Evolutionary conservation across 768 basidiomycete species (phyloP).

Genomic region (Pisolithus marmoratus): DNA sequence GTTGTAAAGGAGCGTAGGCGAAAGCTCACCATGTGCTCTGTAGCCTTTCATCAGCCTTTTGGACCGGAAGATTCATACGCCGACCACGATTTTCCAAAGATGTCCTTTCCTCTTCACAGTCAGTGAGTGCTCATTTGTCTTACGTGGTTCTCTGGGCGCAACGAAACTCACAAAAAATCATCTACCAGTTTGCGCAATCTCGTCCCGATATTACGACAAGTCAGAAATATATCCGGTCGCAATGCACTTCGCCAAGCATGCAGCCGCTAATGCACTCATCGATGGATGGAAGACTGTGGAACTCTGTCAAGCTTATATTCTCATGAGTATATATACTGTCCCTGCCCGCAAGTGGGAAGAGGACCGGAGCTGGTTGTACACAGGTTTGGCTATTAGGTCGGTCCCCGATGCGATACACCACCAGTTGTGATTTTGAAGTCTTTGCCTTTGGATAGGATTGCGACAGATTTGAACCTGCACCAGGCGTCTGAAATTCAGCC

Average conservation of each 20-base stretch:
- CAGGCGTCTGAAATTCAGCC: slow-evolving; percentile 55
- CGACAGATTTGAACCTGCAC: slow-evolving; percentile 85
- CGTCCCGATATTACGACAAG: slow-evolving; percentile 73
- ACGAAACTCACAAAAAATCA: not conserved
- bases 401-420: not conserved
- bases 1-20: not conserved
- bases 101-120: slow-evolving; percentile 92
- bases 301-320: slow-evolving; percentile 84
- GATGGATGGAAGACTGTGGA: slow-evolving; percentile 85
- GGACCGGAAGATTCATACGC: slow-evolving; percentile 77
- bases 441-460: slow-evolving; percentile 48
- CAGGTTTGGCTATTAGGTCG: slow-evolving; percentile 78
- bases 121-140: slow-evolving; percentile 39
- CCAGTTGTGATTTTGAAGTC: not conserved
- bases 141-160: not conserved
- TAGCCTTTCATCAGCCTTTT: slow-evolving; percentile 68
- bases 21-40: slow-evolving; percentile 2
- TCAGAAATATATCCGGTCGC: slow-evolving; percentile 83
- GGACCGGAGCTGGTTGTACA: slow-evolving; percentile 85
- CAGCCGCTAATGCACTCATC: slow-evolving; percentile 74
- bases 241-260: slow-evolving; percentile 84
- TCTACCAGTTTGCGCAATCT: slow-evolving; percentile 76
- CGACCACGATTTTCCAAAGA: slow-evolving; percentile 70
- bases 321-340: slow-evolving; percentile 78
- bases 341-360: slow-evolving; percentile 85